Percentiles rank a stretch among this genome's conserved stretches.
These are phyloP conservation scores for Aspergillus fumigatus DNA, from an alignment of 2,329 filamentous ascomycete genomes.

Conservation along the genomic window DNA sequence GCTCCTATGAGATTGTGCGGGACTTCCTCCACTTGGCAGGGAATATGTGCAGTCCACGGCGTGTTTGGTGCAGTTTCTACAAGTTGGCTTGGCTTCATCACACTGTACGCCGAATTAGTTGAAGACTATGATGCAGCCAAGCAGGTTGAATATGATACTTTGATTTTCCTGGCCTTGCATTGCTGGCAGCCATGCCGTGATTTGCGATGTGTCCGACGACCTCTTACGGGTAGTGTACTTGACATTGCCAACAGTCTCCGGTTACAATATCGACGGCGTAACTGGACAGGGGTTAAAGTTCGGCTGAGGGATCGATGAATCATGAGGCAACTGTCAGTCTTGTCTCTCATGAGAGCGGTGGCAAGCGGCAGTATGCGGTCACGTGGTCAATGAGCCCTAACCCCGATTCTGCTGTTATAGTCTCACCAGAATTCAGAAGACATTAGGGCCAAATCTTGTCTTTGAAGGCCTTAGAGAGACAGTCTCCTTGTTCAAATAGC, in stretches of 20 bases:
- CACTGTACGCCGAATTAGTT: constrained; percentile 13
- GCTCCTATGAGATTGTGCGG: not conserved
- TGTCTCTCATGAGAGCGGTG: not conserved
- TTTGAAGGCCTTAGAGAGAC: not conserved
- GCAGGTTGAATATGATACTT: constrained; percentile 13
- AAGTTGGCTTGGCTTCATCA: constrained; percentile 23
- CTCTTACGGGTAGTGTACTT: not conserved
- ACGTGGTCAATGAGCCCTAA: not conserved
- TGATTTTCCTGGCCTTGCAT: constrained; percentile 27
- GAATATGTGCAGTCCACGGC: constrained; percentile 18
- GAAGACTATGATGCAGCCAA: not conserved
- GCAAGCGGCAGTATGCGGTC: not conserved
- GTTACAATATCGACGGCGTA: not conserved
- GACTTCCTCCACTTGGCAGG: not conserved
- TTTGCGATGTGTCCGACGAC: constrained; percentile 23
- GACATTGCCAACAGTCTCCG: not conserved
- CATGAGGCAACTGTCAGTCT: no score
- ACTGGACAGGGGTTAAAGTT: not conserved
- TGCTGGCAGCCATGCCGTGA: constrained; percentile 22
- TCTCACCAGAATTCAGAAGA: not conserved
- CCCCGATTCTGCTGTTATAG: not conserved
- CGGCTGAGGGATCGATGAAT: not conserved
- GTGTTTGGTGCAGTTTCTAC: constrained; percentile 22
- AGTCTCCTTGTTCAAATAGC: not conserved
- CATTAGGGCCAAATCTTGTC: not conserved